These are phyloP conservation scores for Artemisia argyi DNA, from an alignment of 129 eudicot genomes.

Conservation along the genomic window DNA sequence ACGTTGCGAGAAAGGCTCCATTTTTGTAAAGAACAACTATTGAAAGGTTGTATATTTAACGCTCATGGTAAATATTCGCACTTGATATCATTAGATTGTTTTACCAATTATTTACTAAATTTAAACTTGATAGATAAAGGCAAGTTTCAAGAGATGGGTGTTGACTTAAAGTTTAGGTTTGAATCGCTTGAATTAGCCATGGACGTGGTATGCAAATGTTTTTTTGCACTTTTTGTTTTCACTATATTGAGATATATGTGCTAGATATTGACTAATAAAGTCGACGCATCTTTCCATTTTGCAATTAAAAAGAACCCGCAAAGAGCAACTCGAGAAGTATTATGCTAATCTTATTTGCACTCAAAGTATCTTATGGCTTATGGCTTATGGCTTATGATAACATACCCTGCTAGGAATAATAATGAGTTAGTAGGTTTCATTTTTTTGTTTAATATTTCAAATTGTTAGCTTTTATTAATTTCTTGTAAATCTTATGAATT, in stretches of 20 bases:
- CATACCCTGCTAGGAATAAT: too few species aligned
- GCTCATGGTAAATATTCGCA: too few species aligned
- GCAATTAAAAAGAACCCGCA: slow-evolving; percentile 74
- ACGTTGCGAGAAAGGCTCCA: too few species aligned
- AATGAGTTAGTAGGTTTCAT: too few species aligned
- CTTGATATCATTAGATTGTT: too few species aligned
- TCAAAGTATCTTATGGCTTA: slow-evolving; percentile 36
- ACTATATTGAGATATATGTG: background rate
- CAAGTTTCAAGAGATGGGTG: slow-evolving; percentile 62
- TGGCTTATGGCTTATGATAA: too few species aligned
- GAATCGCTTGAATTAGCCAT: slow-evolving; percentile 77
- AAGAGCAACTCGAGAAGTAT: slow-evolving; percentile 79
- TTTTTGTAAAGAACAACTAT: too few species aligned
- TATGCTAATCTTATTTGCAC: slow-evolving; percentile 90
- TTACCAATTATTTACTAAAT: background rate
- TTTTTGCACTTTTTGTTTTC: background rate
- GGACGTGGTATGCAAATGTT: slow-evolving; percentile 50
- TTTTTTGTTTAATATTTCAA: too few species aligned
- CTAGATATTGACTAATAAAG: too few species aligned
- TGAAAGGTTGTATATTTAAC: too few species aligned
- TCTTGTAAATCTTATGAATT: too few species aligned
- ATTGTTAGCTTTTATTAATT: too few species aligned
- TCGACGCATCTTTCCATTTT: slow-evolving; percentile 14
- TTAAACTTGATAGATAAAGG: slow-evolving; percentile 57
- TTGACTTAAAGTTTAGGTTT: slow-evolving; percentile 64